phyloP scores from a whole-genome alignment of 2,329 filamentous ascomycete species.

The Penicillium sp. region DNA sequence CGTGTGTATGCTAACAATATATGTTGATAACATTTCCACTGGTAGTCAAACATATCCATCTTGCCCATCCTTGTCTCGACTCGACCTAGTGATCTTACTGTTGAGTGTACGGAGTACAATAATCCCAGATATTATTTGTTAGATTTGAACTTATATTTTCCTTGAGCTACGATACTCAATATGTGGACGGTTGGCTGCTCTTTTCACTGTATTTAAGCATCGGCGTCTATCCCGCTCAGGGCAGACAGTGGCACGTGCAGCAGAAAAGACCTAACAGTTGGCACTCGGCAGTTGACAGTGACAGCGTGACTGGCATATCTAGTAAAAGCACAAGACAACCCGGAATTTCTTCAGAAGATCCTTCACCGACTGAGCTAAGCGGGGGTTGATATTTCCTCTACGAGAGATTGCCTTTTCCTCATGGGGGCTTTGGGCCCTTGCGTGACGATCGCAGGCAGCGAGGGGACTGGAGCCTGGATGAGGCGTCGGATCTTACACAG shows the following conservation, averaged over 20 bases:
- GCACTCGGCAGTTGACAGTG: slow-evolving; percentile 1
- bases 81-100: no score
- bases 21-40: no score
- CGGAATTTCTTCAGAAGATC: neutral
- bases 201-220: neutral
- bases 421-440: slow-evolving; percentile 2
- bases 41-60: no score
- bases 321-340: neutral
- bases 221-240: slow-evolving; percentile 13
- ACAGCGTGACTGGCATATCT: neutral
- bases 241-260: slow-evolving; percentile 21
- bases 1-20: no score
- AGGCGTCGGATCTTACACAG: neutral
- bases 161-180: neutral
- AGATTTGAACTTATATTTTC: neutral
- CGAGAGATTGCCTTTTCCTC: neutral
- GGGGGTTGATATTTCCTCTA: neutral
- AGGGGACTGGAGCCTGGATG: neutral
- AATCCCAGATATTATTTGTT: neutral
- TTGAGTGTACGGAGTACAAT: no score
- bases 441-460: slow-evolving; percentile 9
- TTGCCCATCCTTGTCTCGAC: no score
- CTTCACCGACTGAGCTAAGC: slow-evolving; percentile 7
- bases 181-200: neutral
- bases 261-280: neutral